These are phyloP conservation scores for Coemansia sp. DNA, from an alignment of 192 early-diverging fungal species.

Conservation along the genomic window DNA sequence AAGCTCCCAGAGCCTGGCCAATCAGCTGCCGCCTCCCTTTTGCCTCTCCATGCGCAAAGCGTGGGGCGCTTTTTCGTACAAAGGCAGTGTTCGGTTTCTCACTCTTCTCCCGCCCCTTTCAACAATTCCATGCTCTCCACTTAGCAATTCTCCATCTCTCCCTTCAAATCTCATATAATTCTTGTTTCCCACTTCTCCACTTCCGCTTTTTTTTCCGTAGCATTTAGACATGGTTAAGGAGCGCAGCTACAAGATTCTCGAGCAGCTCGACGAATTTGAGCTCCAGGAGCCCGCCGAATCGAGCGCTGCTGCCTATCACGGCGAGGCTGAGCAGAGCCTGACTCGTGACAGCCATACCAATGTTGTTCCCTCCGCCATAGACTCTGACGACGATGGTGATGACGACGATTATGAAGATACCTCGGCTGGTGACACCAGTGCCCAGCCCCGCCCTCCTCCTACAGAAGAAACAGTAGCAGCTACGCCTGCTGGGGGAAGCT, in stretches of 20 bases:
- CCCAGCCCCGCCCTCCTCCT: not conserved
- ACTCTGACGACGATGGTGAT: conserved; percentile 26
- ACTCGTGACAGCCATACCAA: conserved; percentile 37
- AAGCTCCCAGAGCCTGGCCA: not conserved
- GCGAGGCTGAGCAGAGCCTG: conserved; percentile 20
- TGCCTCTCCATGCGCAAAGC: not conserved
- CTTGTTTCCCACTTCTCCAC: not conserved
- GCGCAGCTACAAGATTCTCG: conserved; percentile 51
- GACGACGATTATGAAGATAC: conserved; percentile 12
- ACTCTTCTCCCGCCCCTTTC: not conserved
- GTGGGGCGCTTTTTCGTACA: not conserved
- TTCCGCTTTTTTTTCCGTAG: conserved; percentile 2
- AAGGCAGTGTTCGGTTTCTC: not conserved
- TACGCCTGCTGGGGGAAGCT: not conserved
- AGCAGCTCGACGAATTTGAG: conserved; percentile 53
- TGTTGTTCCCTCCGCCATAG: conserved; percentile 39
- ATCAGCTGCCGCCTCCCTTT: not conserved
- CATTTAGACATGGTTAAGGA: conserved; percentile 38
- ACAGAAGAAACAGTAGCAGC: not conserved
- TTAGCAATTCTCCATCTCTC: not conserved
- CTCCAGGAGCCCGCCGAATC: conserved; percentile 35
- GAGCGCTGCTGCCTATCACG: conserved; percentile 20
- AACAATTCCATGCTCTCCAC: not conserved
- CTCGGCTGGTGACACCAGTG: not conserved
- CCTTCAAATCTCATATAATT: not conserved